Percentiles rank a stretch among this genome's conserved stretches.
Conservation (phyloP, 768 basidiomycete species). For the Rhodosporidiobolus sp. region DNA sequence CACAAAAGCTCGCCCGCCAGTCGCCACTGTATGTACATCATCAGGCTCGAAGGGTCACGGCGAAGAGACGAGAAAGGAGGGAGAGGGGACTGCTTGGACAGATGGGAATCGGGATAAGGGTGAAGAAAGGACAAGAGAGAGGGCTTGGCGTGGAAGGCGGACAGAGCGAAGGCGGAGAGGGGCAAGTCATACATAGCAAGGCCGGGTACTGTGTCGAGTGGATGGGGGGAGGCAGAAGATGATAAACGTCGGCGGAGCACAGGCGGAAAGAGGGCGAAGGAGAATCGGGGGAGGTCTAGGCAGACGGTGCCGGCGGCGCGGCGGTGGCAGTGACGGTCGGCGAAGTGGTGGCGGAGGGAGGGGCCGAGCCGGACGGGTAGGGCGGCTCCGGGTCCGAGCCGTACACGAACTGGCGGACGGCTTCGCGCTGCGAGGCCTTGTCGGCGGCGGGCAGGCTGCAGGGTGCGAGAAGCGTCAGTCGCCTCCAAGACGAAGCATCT, state of each 20-base stretch:
- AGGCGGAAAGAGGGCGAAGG: not conserved
- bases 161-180: not conserved
- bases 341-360: not conserved
- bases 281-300: not conserved
- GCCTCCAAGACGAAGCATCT: too few species aligned
- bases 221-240: too few species aligned
- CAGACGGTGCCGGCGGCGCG: not conserved
- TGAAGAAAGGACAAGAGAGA: not conserved
- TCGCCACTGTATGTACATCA: too few species aligned
- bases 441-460: constrained; percentile 24
- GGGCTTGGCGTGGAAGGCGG: not conserved
- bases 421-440: constrained; percentile 13
- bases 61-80: not conserved
- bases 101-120: not conserved
- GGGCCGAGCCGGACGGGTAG: not conserved
- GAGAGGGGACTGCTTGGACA: not conserved
- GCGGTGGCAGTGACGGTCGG: not conserved
- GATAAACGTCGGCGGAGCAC: not conserved
- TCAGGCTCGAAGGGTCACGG: too few species aligned
- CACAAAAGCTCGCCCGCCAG: too few species aligned
- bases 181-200: not conserved
- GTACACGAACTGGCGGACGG: constrained; percentile 34
- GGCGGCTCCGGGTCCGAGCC: constrained; percentile 34
- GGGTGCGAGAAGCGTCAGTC: too few species aligned
- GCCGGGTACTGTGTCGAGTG: too few species aligned